Conservation (phyloP, 176 grass and related monocot species). For the Ampelocalamus luodianensis region DNA sequence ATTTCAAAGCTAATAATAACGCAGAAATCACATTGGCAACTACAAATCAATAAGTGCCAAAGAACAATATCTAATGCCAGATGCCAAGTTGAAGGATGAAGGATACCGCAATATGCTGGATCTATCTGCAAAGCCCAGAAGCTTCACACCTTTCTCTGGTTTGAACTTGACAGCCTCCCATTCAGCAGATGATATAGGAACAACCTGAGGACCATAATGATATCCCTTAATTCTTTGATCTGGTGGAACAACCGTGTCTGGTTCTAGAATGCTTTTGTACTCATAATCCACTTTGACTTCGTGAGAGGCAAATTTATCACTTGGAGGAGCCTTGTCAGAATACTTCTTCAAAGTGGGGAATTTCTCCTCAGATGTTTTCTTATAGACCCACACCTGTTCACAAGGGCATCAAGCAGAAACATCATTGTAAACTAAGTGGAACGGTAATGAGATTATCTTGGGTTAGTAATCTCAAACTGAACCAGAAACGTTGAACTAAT, state of each 20-base stretch:
- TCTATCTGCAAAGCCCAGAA: slow-evolving; percentile 87
- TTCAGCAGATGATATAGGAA: slow-evolving; percentile 83
- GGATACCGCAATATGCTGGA: slow-evolving; percentile 68
- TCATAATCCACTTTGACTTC: slow-evolving; percentile 93
- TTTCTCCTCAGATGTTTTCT: slow-evolving; percentile 94
- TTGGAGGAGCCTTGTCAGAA: slow-evolving; percentile 81
- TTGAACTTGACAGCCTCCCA: slow-evolving; percentile 86
- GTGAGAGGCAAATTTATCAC: slow-evolving; percentile 77
- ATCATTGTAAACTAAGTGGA: neutral
- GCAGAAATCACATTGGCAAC: neutral
- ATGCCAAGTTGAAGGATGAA: slow-evolving; percentile 31
- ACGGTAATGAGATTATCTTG: slow-evolving; percentile 15
- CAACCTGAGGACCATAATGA: slow-evolving; percentile 94
- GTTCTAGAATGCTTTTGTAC: slow-evolving; percentile 79
- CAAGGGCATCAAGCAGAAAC: slow-evolving; percentile 40
- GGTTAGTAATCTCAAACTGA: slow-evolving; percentile 18
- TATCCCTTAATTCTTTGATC: slow-evolving; percentile 98
- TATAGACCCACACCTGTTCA: slow-evolving; percentile 95
- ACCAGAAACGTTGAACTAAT: neutral
- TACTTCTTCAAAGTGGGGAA: slow-evolving; percentile 91
- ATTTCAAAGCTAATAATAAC: slow-evolving; percentile 21
- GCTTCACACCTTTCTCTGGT: slow-evolving; percentile 91
- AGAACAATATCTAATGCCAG: slow-evolving; percentile 26
- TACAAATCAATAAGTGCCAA: slow-evolving; percentile 25
- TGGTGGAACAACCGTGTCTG: slow-evolving; percentile 81